These are phyloP conservation scores for Candida railenensis DNA, from an alignment of 805 yeast genomes.

Conservation along the genomic window DNA sequence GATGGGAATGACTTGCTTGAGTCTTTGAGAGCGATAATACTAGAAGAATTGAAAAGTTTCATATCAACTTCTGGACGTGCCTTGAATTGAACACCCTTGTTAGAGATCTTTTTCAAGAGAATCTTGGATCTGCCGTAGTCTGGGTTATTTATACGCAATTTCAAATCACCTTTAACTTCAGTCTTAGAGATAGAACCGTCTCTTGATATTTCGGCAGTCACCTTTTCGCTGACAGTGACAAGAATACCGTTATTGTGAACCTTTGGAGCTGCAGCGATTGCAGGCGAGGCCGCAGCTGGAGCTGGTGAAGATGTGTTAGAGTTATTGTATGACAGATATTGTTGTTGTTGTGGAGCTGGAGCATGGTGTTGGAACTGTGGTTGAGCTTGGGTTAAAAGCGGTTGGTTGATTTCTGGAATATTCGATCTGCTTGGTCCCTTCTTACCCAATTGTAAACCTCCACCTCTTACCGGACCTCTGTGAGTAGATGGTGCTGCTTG, in stretches of 20 bases:
- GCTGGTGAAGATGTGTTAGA: slow-evolving; percentile 8
- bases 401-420: slow-evolving; percentile 31
- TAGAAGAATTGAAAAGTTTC: slow-evolving; percentile 54
- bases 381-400: slow-evolving; percentile 28
- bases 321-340: not conserved
- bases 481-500: slow-evolving; percentile 9
- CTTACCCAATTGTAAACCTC: slow-evolving; percentile 79
- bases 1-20: slow-evolving; percentile 80
- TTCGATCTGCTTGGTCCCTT: slow-evolving; percentile 25
- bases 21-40: slow-evolving; percentile 74
- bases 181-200: slow-evolving; percentile 72
- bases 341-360: slow-evolving; percentile 24
- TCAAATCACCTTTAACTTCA: slow-evolving; percentile 89
- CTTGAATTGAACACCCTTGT: slow-evolving; percentile 67
- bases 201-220: slow-evolving; percentile 74
- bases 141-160: slow-evolving; percentile 80
- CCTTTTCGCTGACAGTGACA: slow-evolving; percentile 72
- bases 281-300: slow-evolving; percentile 18
- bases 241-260: slow-evolving; percentile 72
- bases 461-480: slow-evolving; percentile 48
- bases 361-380: slow-evolving; percentile 29
- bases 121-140: slow-evolving; percentile 67
- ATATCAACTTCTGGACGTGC: slow-evolving; percentile 97
- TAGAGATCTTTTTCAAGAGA: slow-evolving; percentile 49
- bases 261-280: slow-evolving; percentile 25